These are phyloP conservation scores for Neurospora sp. DNA, from an alignment of 495 filamentous ascomycete genomes.

Conservation along the genomic window DNA sequence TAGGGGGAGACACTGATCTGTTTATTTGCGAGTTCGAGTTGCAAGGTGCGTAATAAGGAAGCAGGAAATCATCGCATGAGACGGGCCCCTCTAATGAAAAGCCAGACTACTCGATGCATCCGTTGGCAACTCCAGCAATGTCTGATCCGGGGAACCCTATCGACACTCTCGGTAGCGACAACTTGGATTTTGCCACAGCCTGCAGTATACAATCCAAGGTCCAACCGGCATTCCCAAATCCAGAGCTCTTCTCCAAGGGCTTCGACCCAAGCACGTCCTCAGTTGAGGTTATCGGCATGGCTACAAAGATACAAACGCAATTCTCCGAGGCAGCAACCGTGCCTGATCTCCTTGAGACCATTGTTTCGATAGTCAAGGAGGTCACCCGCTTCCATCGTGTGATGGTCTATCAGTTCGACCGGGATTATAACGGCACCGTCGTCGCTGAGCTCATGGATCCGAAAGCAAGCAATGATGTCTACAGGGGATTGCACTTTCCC, in stretches of 20 bases:
- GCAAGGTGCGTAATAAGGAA: not conserved
- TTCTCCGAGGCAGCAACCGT: slow-evolving; percentile 7
- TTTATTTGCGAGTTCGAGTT: slow-evolving; percentile 21
- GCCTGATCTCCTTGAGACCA: slow-evolving; percentile 9
- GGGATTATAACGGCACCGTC: slow-evolving; percentile 16
- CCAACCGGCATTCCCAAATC: slow-evolving; percentile 9
- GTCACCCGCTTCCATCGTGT: slow-evolving; percentile 14
- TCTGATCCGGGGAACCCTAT: slow-evolving; percentile 5
- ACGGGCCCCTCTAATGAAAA: not conserved
- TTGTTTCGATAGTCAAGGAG: slow-evolving; percentile 14
- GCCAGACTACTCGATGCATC: slow-evolving; percentile 12
- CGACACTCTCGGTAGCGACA: slow-evolving; percentile 15
- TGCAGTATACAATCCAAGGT: slow-evolving; percentile 14
- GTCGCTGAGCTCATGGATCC: slow-evolving; percentile 19
- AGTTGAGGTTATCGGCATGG: slow-evolving; percentile 11
- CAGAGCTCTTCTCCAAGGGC: not conserved
- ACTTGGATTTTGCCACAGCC: slow-evolving; percentile 15
- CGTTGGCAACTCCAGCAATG: not conserved
- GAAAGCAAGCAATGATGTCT: slow-evolving; percentile 11
- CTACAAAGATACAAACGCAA: slow-evolving; percentile 17
- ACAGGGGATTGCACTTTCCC: slow-evolving; percentile 16
- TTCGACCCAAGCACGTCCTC: slow-evolving; percentile 6
- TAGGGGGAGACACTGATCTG: slow-evolving; percentile 8
- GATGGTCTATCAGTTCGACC: slow-evolving; percentile 18
- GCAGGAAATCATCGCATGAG: not conserved